Conservation (phyloP, 1,284 basidiomycete genomes). For the Moesziomyces parantarcticus region DNA sequence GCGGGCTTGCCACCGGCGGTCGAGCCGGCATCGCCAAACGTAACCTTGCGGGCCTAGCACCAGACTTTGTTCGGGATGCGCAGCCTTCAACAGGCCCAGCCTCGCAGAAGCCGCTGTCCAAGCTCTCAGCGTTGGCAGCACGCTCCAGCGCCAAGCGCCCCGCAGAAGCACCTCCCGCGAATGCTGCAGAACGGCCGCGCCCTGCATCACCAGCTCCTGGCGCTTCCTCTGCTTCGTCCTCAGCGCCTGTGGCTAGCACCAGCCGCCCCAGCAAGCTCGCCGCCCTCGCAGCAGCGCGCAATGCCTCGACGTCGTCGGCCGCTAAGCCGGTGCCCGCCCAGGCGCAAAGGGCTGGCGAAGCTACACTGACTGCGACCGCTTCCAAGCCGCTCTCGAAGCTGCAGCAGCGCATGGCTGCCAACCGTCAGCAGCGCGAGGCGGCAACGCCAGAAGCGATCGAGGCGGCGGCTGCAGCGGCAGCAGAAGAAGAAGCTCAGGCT, state of each 20-base stretch:
- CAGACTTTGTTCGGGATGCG: constrained; percentile 22
- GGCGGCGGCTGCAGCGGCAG: constrained; percentile 32
- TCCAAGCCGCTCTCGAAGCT: constrained; percentile 71
- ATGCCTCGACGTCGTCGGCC: constrained; percentile 7
- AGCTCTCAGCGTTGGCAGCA: constrained; percentile 42
- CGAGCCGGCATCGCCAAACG: constrained; percentile 49
- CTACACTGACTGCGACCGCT: constrained; percentile 69
- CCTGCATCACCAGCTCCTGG: constrained; percentile 19
- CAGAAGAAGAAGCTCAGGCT: constrained; percentile 30
- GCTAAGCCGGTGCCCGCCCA: constrained; percentile 13
- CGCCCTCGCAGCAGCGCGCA: constrained; percentile 53
- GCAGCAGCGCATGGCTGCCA: constrained; percentile 70
- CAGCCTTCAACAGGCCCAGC: constrained; percentile 5
- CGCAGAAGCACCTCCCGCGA: constrained; percentile 20
- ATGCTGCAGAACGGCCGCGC: constrained; percentile 11
- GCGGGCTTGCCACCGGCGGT: constrained; percentile 42
- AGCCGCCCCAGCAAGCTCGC: constrained; percentile 54
- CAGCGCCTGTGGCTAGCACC: constrained; percentile 7
- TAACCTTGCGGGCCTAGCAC: constrained; percentile 42
- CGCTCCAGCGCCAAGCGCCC: constrained; percentile 42
- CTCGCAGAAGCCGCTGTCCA: constrained; percentile 33
- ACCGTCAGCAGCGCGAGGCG: constrained; percentile 31
- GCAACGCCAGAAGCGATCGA: constrained; percentile 34
- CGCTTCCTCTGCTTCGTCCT: constrained; percentile 5
- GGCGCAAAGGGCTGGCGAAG: constrained; percentile 26